Evolutionary conservation across 305 asterid species (phyloP).

Genomic region (Rubia tinctorum): DNA sequence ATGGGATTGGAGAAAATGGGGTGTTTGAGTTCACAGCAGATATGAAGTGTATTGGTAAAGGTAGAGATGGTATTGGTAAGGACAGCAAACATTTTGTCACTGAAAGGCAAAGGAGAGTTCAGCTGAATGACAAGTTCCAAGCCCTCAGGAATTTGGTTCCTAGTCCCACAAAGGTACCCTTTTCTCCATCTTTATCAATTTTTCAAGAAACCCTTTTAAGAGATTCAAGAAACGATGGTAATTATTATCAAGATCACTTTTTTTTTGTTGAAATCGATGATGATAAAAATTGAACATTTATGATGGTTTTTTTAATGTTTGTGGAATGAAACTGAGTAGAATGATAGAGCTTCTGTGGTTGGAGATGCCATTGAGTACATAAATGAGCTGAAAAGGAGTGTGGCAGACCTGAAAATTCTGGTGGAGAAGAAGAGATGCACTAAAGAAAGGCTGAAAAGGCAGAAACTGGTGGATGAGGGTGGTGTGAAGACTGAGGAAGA

Average conservation of each 20-base stretch:
- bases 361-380: constrained; percentile 73
- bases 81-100: constrained; percentile 60
- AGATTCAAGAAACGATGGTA: neutral
- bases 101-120: constrained; percentile 73
- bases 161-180: constrained; percentile 63
- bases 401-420: constrained; percentile 51
- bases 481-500: constrained; percentile 37
- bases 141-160: constrained; percentile 62
- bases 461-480: constrained; percentile 39
- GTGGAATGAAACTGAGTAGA: constrained; percentile 24
- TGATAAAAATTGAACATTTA: no score
- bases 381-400: constrained; percentile 76
- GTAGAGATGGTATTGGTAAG: constrained; percentile 58
- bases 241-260: neutral
- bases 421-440: constrained; percentile 70
- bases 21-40: constrained; percentile 58
- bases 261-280: no score
- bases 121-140: constrained; percentile 50
- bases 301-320: neutral
- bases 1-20: constrained; percentile 39
- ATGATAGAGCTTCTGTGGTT: constrained; percentile 74
- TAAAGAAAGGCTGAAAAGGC: constrained; percentile 65
- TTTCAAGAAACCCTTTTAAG: no score
- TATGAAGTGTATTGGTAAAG: constrained; percentile 45
- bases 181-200: no score